Base-by-base conservation (phyloP, 306 rosid genomes). In the Ormosia semicastrata region DNA sequence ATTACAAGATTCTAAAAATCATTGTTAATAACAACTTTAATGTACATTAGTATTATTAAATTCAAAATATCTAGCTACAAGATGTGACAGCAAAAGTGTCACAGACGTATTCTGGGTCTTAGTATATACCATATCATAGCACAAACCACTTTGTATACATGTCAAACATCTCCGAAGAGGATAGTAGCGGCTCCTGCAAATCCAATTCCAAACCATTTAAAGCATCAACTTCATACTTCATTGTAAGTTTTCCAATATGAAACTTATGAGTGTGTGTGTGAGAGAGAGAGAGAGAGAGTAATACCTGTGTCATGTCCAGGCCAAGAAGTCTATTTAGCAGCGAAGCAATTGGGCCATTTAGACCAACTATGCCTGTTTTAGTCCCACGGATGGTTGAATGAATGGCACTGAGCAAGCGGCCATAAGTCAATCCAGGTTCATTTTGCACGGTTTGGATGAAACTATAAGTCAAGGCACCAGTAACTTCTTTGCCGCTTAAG, bases 381-480 rank as follows among this genome's bases (percentile, higher is more conserved):
- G 89, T 79, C 9, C 71, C 87, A 34, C 86, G 81, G 73, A 87
- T 84, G 11, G 62, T 40, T 32, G 46, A 15, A 13, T 86, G 85
- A 87, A 90, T 90, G 3, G 52, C 73, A 73, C n/a, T 71, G 0
- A 86, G 49, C 84, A 90, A 75, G 5, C 56, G 65, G 2, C 89
- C 91, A 40, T 90, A 90, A 2, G 83, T 87, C 9, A 77, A 24
- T 24, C 84, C 79, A 2, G 83, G 84, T 77, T 84, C 89, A 46
- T 77, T 79, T 74, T 90, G 81, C 73, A 70, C 71, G 0, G 85
- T 80, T 75, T 83, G 85, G 41, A 89, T 87, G 77, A 89, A 85
- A 67, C 89, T 80, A 14, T 79, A 90, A 2, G 93, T 90, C 87
- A 90, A 75, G 2, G 86, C 93, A 30, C 91, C 93, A 14, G 84